Base-by-base conservation (phyloP, 2,329 filamentous ascomycete genomes). In the Cladosporium sp. region DNA sequence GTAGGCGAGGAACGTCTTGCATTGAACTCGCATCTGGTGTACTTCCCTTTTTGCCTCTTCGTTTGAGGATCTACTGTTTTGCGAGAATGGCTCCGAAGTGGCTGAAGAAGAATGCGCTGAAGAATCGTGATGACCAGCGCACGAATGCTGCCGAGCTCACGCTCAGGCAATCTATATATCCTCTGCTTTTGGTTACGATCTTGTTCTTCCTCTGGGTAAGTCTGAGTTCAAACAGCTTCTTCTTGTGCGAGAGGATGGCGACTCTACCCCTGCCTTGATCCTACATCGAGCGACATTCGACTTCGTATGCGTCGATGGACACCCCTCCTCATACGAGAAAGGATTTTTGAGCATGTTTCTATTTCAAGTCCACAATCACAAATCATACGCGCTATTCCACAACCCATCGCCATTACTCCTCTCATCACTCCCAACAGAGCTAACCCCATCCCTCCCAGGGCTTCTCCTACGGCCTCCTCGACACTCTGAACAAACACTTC, bases 141-240 rank as follows among this genome's bases (percentile, higher is more conserved):
- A 84, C 82, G 3, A 77, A 74, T 20, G 82, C 82, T 19, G 78
- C 82, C n/a, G 80, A 88, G 70, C 76, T 90, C 62, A 89, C 86
- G 0, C 70, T 89, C 30, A 78, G 84, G 55, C 80, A 88, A 67
- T 90, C 87, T 12, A 78, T 90, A 55, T 82, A 82, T 64, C 88
- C 88, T 3, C 79, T 90, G 47, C 76, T 77, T 57, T 78, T 91
- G 4, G 87, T 90, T 54, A 87, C 84, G 0, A 75, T 85, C 50
- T 73, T 87, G 1, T 87, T 87, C 74, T 86, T 87, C 69, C 78
- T 88, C 20, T 86, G 84, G 84, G 82, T 77, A 69, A 43, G 71
- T 30, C 30, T 34, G 30, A 11, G 8, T 34, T 12, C 30, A 34
- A 34, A 8, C 30, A 11, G 30, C 30, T 12, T 34, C 30, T 34